A percentile compares a stretch with the other conserved stretches of the same genome.
Conservation (phyloP, 2,329 filamentous ascomycete genomes). For the Eutypa lata region DNA sequence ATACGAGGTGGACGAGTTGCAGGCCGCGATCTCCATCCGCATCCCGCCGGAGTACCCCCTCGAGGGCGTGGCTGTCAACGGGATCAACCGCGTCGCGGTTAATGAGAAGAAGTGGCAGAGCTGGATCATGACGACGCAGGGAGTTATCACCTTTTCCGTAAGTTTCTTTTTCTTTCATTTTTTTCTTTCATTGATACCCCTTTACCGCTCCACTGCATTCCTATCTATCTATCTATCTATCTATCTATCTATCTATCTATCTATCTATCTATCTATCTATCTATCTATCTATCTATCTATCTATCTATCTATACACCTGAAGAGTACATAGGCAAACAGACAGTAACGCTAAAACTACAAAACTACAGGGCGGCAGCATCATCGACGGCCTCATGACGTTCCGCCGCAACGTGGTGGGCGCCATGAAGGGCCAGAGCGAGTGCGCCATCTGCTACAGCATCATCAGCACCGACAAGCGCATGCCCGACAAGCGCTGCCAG, state of each 20-base stretch:
- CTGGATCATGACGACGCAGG: slow-evolving; percentile 85
- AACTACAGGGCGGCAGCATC: slow-evolving; percentile 69
- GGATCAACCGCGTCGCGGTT: slow-evolving; percentile 80
- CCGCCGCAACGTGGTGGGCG: slow-evolving; percentile 80
- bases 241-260: too few species aligned
- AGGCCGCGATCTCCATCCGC: slow-evolving; percentile 76
- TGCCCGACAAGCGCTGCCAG: slow-evolving; percentile 85
- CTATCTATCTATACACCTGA: too few species aligned
- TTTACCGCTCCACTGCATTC: too few species aligned
- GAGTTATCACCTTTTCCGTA: slow-evolving; percentile 85
- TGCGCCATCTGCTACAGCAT: slow-evolving; percentile 98
- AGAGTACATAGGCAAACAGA: too few species aligned
- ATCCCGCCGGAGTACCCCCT: slow-evolving; percentile 83
- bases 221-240: too few species aligned
- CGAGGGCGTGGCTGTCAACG: slow-evolving; percentile 70
- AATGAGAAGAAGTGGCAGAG: slow-evolving; percentile 89
- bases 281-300: too few species aligned
- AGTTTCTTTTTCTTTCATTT: too few species aligned
- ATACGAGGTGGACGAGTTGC: slow-evolving; percentile 85
- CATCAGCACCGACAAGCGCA: slow-evolving; percentile 80
- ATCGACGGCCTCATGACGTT: slow-evolving; percentile 85
- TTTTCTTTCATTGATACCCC: too few species aligned
- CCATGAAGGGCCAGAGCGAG: slow-evolving; percentile 88
- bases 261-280: too few species aligned
- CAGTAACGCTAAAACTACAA: too few species aligned